phyloP scores from a whole-genome alignment of 345 rosid genomes.

The Passiflora organensis region DNA sequence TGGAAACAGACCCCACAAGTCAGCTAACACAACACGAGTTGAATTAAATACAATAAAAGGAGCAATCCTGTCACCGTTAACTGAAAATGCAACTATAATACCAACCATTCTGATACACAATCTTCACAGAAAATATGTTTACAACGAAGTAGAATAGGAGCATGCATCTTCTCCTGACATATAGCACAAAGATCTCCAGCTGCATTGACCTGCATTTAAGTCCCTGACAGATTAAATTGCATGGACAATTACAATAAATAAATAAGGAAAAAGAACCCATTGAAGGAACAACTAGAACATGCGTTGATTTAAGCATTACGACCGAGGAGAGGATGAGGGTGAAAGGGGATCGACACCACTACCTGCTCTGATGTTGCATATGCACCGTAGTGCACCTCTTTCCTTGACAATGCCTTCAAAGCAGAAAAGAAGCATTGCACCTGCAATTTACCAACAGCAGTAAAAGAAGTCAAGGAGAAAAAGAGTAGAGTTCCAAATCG shows the following conservation, averaged over 20 bases:
- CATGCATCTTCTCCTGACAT: constrained; percentile 99
- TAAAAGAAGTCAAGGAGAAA: neutral
- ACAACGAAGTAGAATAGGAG: constrained; percentile 87
- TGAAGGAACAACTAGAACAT: no score
- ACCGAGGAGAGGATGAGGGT: no score
- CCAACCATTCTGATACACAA: constrained; percentile 97
- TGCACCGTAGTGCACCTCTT: constrained; percentile 95
- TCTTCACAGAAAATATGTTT: constrained; percentile 98
- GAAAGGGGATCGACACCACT: constrained; percentile 6
- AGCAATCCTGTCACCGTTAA: neutral
- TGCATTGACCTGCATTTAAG: constrained; percentile 68
- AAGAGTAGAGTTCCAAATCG: neutral
- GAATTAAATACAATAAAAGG: neutral
- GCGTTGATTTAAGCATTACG: no score
- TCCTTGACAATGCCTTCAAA: constrained; percentile 80
- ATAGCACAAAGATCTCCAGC: constrained; percentile 96
- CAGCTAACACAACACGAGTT: constrained; percentile 5
- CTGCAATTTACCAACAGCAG: constrained; percentile 27
- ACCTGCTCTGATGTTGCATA: constrained; percentile 98
- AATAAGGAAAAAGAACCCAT: constrained; percentile 1
- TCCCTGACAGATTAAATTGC: constrained; percentile 1
- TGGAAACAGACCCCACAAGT: constrained; percentile 27
- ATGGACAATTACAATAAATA: neutral
- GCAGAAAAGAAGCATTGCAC: constrained; percentile 90
- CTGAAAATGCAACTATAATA: constrained; percentile 1